Evolutionary conservation across 176 grass and related monocot genomes (phyloP).

Genomic region (Tuctoria greenei): DNA sequence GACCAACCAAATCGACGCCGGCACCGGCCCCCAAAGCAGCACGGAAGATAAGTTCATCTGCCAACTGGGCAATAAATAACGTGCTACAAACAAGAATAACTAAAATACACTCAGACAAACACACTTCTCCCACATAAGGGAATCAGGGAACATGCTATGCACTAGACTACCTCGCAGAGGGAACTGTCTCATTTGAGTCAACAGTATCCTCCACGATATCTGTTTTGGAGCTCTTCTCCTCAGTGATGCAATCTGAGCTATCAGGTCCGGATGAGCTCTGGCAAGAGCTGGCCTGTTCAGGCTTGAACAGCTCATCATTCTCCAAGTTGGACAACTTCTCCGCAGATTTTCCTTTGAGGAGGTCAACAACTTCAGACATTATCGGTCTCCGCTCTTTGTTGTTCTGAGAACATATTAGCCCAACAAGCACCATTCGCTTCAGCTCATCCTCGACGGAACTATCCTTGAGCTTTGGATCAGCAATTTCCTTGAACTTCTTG

Average conservation of each 20-base stretch:
- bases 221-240: constrained; percentile 58
- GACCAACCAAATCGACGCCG: too few species aligned
- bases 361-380: constrained; percentile 73
- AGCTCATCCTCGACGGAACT: constrained; percentile 55
- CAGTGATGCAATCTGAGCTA: constrained; percentile 42
- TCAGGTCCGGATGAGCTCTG: constrained; percentile 23
- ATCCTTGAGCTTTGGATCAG: constrained; percentile 65
- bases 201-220: constrained; percentile 45
- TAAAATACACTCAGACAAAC: not conserved
- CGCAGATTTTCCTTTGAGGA: constrained; percentile 70
- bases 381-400: constrained; percentile 62
- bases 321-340: constrained; percentile 67
- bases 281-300: constrained; percentile 19
- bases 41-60: constrained; percentile 16
- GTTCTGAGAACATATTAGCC: constrained; percentile 64
- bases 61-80: constrained; percentile 18
- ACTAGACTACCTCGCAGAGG: constrained; percentile 52
- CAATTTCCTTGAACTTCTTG: constrained; percentile 72
- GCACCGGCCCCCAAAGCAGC: too few species aligned
- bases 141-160: not conserved
- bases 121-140: constrained; percentile 8
- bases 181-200: constrained; percentile 50
- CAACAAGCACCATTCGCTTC: constrained; percentile 70
- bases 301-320: constrained; percentile 65
- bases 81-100: constrained; percentile 27